A percentile compares a stretch with the other conserved stretches of the same genome.
These are phyloP conservation scores for Aspergillus wentii DNA, from an alignment of 495 filamentous ascomycete species.

Conservation along the genomic window DNA sequence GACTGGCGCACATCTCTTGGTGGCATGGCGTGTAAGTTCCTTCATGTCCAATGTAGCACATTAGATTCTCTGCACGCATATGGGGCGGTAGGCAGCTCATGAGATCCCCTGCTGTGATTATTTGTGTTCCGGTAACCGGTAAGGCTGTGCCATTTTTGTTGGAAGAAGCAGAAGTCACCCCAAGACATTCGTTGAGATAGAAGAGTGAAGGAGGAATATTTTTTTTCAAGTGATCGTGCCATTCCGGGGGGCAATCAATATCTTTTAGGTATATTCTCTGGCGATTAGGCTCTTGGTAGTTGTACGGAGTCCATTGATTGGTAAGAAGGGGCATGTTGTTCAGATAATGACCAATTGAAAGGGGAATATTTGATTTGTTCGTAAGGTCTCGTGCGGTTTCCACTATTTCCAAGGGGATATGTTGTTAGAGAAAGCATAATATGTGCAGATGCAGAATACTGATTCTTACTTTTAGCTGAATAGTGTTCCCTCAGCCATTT, in stretches of 20 bases:
- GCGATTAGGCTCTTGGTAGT: constrained; percentile 61
- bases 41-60: constrained; percentile 98
- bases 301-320: constrained; percentile 62
- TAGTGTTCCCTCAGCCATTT: constrained; percentile 72
- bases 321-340: constrained; percentile 73
- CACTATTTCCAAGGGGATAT: constrained; percentile 23
- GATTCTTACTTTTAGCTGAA: constrained; percentile 61
- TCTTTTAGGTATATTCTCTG: constrained; percentile 94
- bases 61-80: constrained; percentile 91
- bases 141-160: background rate
- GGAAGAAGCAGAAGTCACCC: constrained; percentile 15
- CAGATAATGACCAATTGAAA: constrained; percentile 85
- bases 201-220: constrained; percentile 74
- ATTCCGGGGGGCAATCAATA: constrained; percentile 83
- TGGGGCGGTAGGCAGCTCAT: constrained; percentile 85
- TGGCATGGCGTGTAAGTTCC: constrained; percentile 96
- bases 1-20: constrained; percentile 93
- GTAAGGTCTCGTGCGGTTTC: constrained; percentile 72
- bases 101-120: constrained; percentile 73
- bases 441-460: background rate
- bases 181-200: constrained; percentile 78
- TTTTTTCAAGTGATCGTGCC: constrained; percentile 71
- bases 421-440: constrained; percentile 8
- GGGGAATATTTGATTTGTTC: constrained; percentile 61
- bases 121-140: constrained; percentile 10